Conservation (phyloP, 2,329 filamentous ascomycete species). For the Diaporthe vexans region DNA sequence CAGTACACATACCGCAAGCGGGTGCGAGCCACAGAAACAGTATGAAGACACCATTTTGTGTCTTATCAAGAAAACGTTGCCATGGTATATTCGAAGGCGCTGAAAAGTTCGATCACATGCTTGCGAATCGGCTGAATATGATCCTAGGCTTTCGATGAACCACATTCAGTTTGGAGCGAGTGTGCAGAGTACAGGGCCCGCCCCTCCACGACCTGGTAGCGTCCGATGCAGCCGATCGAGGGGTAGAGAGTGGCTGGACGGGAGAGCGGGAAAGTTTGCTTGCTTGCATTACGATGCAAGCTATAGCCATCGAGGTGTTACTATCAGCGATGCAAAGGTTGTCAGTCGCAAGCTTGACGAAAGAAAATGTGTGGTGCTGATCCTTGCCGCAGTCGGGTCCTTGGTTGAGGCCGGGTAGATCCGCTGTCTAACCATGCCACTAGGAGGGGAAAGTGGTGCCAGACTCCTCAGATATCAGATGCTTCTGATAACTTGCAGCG, state of each 20-base stretch:
- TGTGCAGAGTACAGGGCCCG: neutral
- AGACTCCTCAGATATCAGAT: constrained; percentile 37
- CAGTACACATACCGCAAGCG: neutral
- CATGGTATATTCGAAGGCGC: neutral
- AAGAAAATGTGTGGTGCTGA: constrained; percentile 13
- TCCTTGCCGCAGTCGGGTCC: constrained; percentile 23
- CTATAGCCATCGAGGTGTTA: constrained; percentile 2
- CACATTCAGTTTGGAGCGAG: neutral
- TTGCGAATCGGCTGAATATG: constrained; percentile 8
- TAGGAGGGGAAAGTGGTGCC: constrained; percentile 39
- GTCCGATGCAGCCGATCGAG: constrained; percentile 26
- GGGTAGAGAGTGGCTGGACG: constrained; percentile 12
- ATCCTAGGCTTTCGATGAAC: constrained; percentile 2
- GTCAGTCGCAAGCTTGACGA: constrained; percentile 15
- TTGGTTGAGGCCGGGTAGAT: constrained; percentile 39
- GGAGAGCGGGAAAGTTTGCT: constrained; percentile 30
- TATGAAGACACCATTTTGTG: neutral
- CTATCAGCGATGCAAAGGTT: neutral
- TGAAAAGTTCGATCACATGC: neutral
- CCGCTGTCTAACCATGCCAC: constrained; percentile 40
- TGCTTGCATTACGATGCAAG: constrained; percentile 23
- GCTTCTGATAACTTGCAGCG: constrained; percentile 33
- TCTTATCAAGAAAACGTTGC: neutral
- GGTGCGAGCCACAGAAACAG: neutral
- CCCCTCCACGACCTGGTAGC: neutral